phyloP scores from a whole-genome alignment of 768 basidiomycete species.

The Russula sp. region DNA sequence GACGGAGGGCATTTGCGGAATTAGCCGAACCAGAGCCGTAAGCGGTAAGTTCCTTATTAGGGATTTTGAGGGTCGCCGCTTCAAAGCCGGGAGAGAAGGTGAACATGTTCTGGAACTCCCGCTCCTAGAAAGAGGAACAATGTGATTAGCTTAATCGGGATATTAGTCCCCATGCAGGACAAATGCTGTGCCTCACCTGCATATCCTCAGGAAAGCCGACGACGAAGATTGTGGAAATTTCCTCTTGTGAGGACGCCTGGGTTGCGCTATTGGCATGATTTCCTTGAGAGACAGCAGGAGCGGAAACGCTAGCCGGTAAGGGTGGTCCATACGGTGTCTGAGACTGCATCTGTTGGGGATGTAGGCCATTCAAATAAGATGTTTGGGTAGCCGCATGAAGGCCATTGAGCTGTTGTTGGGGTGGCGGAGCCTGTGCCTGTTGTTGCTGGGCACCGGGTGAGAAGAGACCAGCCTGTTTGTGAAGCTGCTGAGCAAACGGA shows the following conservation, averaged over 20 bases:
- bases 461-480: slow-evolving; percentile 23
- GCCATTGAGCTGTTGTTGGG: slow-evolving; percentile 29
- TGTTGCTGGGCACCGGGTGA: slow-evolving; percentile 32
- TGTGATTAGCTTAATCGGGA: slow-evolving; percentile 12
- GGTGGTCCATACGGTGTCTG: slow-evolving; percentile 75
- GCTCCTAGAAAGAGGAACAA: slow-evolving; percentile 53
- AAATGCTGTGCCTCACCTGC: slow-evolving; percentile 51
- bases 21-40: slow-evolving; percentile 40
- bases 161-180: slow-evolving; percentile 6
- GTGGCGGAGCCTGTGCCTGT: slow-evolving; percentile 30
- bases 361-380: slow-evolving; percentile 36
- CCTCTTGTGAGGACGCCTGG: slow-evolving; percentile 48
- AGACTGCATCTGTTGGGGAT: slow-evolving; percentile 39
- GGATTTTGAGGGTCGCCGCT: slow-evolving; percentile 95
- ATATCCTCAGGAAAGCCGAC: slow-evolving; percentile 99
- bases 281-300: slow-evolving; percentile 21
- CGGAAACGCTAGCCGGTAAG: slow-evolving; percentile 38
- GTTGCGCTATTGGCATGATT: slow-evolving; percentile 27
- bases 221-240: slow-evolving; percentile 95
- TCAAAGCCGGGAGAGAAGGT: slow-evolving; percentile 94
- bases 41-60: slow-evolving; percentile 81
- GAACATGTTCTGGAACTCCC: slow-evolving; percentile 99
- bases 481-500: slow-evolving; percentile 21
- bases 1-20: slow-evolving; percentile 17
- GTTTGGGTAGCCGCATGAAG: slow-evolving; percentile 29